Conservation (phyloP, 768 basidiomycete genomes). For the Kockovaella imperatae region DNA sequence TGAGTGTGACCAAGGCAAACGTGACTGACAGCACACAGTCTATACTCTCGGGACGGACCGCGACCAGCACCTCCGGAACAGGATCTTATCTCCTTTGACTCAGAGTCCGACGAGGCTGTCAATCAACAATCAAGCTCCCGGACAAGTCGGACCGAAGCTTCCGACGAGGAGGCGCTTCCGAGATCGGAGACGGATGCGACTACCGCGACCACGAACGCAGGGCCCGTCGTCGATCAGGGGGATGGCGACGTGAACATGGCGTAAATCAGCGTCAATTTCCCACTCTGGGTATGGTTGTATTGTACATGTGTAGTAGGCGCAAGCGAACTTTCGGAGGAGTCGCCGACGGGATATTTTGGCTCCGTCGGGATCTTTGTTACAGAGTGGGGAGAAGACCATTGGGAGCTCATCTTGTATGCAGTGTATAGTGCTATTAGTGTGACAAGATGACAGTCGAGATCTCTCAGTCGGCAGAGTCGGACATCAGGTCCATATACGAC, state of each 20-base stretch:
- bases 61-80: conserved; percentile 1
- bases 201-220: background rate
- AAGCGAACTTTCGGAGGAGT: background rate
- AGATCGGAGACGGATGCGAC: background rate
- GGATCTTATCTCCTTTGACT: background rate
- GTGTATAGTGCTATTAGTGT: background rate
- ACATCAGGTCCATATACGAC: too few species aligned
- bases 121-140: background rate
- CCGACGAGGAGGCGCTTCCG: background rate
- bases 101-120: background rate
- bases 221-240: background rate
- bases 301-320: background rate
- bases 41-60: conserved; percentile 13
- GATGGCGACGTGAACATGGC: background rate
- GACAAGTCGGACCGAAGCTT: background rate
- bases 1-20: background rate
- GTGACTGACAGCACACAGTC: conserved; percentile 2
- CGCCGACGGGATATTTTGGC: background rate
- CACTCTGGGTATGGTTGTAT: background rate
- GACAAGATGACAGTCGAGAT: too few species aligned
- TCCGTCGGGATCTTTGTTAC: background rate
- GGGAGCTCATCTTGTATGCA: background rate
- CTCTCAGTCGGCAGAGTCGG: too few species aligned
- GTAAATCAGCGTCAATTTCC: background rate
- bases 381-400: background rate